Base-by-base conservation (phyloP, 108 stramenopile species). In the Cyclotella atomus region DNA sequence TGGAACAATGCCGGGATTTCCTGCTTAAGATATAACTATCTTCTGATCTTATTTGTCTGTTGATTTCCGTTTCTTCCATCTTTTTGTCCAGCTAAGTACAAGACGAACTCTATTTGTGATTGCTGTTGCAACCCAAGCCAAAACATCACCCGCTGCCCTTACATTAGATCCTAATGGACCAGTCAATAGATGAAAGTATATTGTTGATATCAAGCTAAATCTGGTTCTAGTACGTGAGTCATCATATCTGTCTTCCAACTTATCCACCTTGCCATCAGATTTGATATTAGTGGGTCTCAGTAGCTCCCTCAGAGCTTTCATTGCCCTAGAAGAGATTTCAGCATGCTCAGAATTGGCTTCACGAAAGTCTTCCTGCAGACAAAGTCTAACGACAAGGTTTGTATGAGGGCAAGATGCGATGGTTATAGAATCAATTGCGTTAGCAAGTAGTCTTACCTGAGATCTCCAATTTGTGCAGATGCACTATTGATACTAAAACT, bases 1-100 rank as follows among this genome's bases (percentile, higher is more conserved):
- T 30, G 91, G 89, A 24, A 76, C 79, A 17, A 55, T 79, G 71
- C 59, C 78, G 41, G 78, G 78, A 12, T 68, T 59, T 62, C 78
- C 71, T 19, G 66, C 34, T 2, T 68, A 35, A 68, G 12, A 9
- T 41, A 41, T 41, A 9, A 41, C 38, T 41, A 41, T 12, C 12
- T 41, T 12, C 38, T 41, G 38, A 9, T 41, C 38, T n/a, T n/a
- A n/a, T n/a, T n/a, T n/a, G n/a, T n/a, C 38, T 41, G 38, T 12
- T 9, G 7, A 41, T 41, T 9, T 12, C 55, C 28, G 23, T 56
- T 4, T 56, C 16, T 28, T n/a, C 14, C 2, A 12, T 32, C 46
- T 30, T 47, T 21, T 32, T 30, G 16, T 65, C 64, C 66, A 54
- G 23, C 36, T 10, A 30, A 65, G 29, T 15, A 65, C 0, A 27